phyloP scores from a whole-genome alignment of 2,329 filamentous ascomycete genomes.

The Fusarium tricinctum region DNA sequence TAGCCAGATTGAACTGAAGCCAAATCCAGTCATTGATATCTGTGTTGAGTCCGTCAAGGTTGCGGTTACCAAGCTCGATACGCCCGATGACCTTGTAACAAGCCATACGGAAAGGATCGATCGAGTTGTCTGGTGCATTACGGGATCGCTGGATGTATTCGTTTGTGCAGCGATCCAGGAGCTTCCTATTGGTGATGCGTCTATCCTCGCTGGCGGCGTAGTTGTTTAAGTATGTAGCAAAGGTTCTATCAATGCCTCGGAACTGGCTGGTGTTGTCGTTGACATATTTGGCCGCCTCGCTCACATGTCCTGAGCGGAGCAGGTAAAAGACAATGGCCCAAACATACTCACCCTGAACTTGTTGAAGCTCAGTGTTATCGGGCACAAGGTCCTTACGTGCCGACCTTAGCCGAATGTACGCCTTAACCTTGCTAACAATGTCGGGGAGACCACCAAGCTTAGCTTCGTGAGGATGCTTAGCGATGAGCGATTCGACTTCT shows the following conservation, averaged over 20 bases:
- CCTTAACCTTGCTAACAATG: slow-evolving; percentile 89
- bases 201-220: slow-evolving; percentile 84
- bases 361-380: slow-evolving; percentile 84
- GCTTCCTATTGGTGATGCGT: slow-evolving; percentile 77
- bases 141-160: slow-evolving; percentile 89
- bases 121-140: slow-evolving; percentile 86
- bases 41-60: slow-evolving; percentile 72
- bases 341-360: slow-evolving; percentile 84
- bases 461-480: slow-evolving; percentile 88
- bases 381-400: slow-evolving; percentile 86
- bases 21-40: slow-evolving; percentile 80
- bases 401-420: slow-evolving; percentile 86
- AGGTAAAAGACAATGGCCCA: slow-evolving; percentile 97
- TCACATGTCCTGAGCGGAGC: slow-evolving; percentile 84
- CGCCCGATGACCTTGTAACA: slow-evolving; percentile 98
- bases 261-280: slow-evolving; percentile 84
- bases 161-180: slow-evolving; percentile 89
- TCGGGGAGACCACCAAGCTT: slow-evolving; percentile 91
- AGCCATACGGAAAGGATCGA: slow-evolving; percentile 95
- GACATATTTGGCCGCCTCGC: slow-evolving; percentile 89
- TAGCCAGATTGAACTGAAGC: slow-evolving; percentile 78
- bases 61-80: slow-evolving; percentile 75
- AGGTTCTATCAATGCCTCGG: slow-evolving; percentile 90
- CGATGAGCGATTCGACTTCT: slow-evolving; percentile 82
- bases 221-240: slow-evolving; percentile 86